Evolutionary conservation across 2,329 filamentous ascomycete species (phyloP).

Genomic region (Fusarium hainanense): DNA sequence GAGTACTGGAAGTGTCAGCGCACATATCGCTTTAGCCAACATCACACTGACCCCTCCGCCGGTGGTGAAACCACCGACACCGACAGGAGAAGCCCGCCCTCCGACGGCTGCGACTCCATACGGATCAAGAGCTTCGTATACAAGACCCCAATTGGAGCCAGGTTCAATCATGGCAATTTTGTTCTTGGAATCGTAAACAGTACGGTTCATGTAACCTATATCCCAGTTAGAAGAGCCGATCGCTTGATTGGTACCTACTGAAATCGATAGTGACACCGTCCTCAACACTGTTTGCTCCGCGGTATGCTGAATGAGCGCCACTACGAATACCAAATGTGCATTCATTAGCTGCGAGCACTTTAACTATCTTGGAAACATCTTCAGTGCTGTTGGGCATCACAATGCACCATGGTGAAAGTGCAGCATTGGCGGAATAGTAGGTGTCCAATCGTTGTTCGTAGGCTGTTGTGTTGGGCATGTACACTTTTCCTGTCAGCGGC

Average conservation of each 20-base stretch:
- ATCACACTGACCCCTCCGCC: not conserved
- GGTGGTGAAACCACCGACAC: not conserved
- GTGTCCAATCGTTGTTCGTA: not conserved
- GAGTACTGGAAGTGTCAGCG: not conserved
- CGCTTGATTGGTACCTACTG: not conserved
- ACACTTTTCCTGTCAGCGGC: not conserved
- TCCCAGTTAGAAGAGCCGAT: fast-evolving
- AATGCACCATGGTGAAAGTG: not conserved
- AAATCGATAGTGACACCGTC: not conserved
- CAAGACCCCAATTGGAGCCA: not conserved
- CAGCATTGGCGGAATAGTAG: not conserved
- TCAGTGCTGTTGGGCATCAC: not conserved
- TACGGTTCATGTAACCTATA: not conserved
- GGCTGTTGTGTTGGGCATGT: not conserved
- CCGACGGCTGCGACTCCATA: not conserved
- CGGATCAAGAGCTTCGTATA: not conserved
- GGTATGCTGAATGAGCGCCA: not conserved
- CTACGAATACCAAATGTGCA: not conserved
- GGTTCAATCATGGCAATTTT: not conserved
- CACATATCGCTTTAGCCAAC: fast-evolving
- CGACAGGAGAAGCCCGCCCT: not conserved
- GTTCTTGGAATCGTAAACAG: not conserved
- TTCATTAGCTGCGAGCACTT: not conserved
- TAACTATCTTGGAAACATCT: not conserved
- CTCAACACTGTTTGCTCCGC: not conserved